Base-by-base conservation (phyloP, 2,329 filamentous ascomycete genomes). In the Hymenoscyphus fraxineus region DNA sequence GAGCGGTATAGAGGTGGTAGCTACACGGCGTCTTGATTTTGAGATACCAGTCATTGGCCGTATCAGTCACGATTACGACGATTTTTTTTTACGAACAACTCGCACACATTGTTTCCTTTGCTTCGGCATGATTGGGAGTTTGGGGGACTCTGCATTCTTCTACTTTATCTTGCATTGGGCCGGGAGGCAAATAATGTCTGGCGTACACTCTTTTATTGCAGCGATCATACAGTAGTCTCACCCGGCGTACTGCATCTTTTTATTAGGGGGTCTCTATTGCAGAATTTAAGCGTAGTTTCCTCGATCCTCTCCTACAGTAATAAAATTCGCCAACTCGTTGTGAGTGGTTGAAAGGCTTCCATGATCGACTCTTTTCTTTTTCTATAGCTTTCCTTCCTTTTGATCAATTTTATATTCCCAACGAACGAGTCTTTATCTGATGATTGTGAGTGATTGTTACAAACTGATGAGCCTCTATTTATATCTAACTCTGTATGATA, bases 1-100 rank as follows among this genome's bases (percentile, higher is more conserved):
- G 22, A 54, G 31, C 62, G 58, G 63, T 60, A 67, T 69, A 70
- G 67, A 70, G 66, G 66, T 61, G 60, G 61, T 51, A 67, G 65
- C 64, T 65, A 71, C 68, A 63, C 61, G 70, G 71, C 70, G 70
- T 70, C 62, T 68, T 67, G 62, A 66, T 69, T 67, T 67, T 65
- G 64, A 63, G 63, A 64, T 68, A 66, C 67, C 58, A 66, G 60
- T 66, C 61, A 31, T 51, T 62, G 35, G 67, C 62, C 62, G 67
- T 68, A 71, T 67, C 64, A 64, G 40, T 70, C 63, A 75, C 68
- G 73, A 74, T 68, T 69, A 75, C 39, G 73, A 75, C 63, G 67
- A 73, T 69, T 72, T 67, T 72, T 67, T 67, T 68, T 54, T 70
- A 70, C 69, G 66, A 60, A 51, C 66, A 65, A 61, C 65, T n/a